Conservation (phyloP, 2,329 filamentous ascomycete genomes). For the Amauroascus niger region DNA sequence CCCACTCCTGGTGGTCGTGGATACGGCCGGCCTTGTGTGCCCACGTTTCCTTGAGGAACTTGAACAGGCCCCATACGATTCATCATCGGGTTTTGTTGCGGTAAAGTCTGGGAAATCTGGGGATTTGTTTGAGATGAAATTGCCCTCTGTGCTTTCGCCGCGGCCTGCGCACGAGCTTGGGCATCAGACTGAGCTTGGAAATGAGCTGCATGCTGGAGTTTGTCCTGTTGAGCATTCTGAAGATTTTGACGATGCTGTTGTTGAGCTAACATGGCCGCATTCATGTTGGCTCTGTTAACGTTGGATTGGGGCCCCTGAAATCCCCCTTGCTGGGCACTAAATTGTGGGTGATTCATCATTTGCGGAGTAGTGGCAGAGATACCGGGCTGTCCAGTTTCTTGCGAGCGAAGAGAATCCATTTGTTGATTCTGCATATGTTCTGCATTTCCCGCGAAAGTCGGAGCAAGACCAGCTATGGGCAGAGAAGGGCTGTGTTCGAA, state of each 20-base stretch:
- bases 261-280: slow-evolving; percentile 35
- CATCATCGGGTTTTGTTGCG: slow-evolving; percentile 36
- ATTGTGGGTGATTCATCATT: slow-evolving; percentile 34
- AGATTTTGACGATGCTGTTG: slow-evolving; percentile 35
- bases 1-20: slow-evolving; percentile 30
- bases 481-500: slow-evolving; percentile 23
- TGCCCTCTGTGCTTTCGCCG: slow-evolving; percentile 39
- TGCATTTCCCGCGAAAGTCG: slow-evolving; percentile 38
- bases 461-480: slow-evolving; percentile 27
- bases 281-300: slow-evolving; percentile 31
- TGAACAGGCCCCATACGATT: slow-evolving; percentile 36
- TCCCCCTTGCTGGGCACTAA: slow-evolving; percentile 31
- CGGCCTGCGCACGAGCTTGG: slow-evolving; percentile 35
- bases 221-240: slow-evolving; percentile 37
- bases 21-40: slow-evolving; percentile 28
- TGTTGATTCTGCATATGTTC: slow-evolving; percentile 52
- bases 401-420: slow-evolving; percentile 50
- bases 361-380: slow-evolving; percentile 50
- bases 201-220: slow-evolving; percentile 31
- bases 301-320: slow-evolving; percentile 30
- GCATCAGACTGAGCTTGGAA: slow-evolving; percentile 33
- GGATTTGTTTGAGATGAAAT: slow-evolving; percentile 33
- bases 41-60: slow-evolving; percentile 31
- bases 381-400: slow-evolving; percentile 53
- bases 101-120: slow-evolving; percentile 31